A percentile compares a stretch with the other conserved stretches of the same genome.
Evolutionary conservation across 768 basidiomycete species (phyloP).

Genomic region (Termitomyces sp.): DNA sequence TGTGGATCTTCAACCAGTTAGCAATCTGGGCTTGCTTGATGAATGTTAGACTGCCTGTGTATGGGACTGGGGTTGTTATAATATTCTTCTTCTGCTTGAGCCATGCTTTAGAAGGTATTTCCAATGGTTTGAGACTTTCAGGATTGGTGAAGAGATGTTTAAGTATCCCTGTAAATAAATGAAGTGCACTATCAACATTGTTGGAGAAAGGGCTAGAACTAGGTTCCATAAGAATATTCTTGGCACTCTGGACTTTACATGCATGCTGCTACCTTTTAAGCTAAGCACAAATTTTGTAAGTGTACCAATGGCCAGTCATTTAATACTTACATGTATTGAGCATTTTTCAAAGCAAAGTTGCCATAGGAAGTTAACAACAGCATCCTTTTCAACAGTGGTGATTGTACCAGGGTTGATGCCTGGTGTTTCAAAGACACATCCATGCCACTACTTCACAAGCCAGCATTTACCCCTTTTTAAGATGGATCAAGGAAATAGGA

Average conservation of each 20-base stretch:
- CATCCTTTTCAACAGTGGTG: neutral
- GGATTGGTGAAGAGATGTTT: slow-evolving; percentile 8
- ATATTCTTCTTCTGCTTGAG: slow-evolving; percentile 11
- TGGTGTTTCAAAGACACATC: neutral
- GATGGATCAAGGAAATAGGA: neutral
- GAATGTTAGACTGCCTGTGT: neutral
- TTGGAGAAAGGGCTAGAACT: slow-evolving; percentile 14
- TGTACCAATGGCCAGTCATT: too few relatives aligned
- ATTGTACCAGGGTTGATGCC: neutral
- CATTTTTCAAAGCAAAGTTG: neutral
- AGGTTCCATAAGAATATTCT: slow-evolving; percentile 22
- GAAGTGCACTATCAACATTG: slow-evolving; percentile 14
- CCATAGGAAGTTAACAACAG: slow-evolving; percentile 17
- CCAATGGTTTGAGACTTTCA: neutral
- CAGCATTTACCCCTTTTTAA: neutral
- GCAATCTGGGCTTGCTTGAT: slow-evolving; percentile 1
- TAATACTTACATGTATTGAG: too few relatives aligned
- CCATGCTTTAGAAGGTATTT: slow-evolving; percentile 16
- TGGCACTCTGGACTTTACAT: slow-evolving; percentile 7
- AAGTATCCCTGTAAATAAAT: slow-evolving; percentile 7
- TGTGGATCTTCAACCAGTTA: too few relatives aligned
- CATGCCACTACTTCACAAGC: neutral
- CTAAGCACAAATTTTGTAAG: slow-evolving; percentile 2
- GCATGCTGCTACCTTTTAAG: slow-evolving; percentile 25
- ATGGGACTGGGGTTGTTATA: neutral